Evolutionary conservation across 2,329 filamentous ascomycete species (phyloP).

Genomic region (Cytospora piceae): DNA sequence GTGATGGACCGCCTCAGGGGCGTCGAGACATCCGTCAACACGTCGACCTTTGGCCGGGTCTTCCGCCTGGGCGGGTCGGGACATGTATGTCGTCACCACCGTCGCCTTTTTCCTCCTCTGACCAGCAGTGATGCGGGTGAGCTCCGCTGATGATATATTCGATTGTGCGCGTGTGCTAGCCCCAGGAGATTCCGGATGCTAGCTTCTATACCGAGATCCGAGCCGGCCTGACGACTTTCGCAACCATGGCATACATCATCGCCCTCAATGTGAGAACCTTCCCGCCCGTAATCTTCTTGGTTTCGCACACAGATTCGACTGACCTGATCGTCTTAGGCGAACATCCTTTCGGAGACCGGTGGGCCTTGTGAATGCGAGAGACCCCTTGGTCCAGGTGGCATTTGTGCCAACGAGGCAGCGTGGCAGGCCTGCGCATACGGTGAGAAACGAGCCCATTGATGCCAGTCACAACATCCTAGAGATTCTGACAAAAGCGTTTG

Average conservation of each 20-base stretch:
- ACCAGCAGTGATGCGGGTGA: too few species aligned
- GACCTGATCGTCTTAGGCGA: constrained; percentile 53
- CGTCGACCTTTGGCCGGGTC: constrained; percentile 54
- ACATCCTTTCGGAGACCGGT: constrained; percentile 74
- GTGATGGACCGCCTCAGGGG: constrained; percentile 30
- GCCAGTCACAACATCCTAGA: constrained; percentile 26
- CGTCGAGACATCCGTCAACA: constrained; percentile 39
- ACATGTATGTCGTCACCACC: constrained; percentile 43
- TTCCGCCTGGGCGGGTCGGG: constrained; percentile 68
- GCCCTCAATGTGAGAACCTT: constrained; percentile 61
- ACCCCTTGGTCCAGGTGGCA: constrained; percentile 43
- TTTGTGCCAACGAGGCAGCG: constrained; percentile 52
- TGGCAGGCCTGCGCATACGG: constrained; percentile 35
- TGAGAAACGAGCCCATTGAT: constrained; percentile 38
- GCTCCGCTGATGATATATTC: background rate
- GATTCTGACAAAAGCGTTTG: constrained; percentile 1
- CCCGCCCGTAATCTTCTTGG: background rate
- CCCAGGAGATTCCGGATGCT: constrained; percentile 67
- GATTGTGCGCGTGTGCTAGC: constrained; percentile 46
- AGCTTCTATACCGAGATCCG: constrained; percentile 78
- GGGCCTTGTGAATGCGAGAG: constrained; percentile 73
- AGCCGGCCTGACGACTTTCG: constrained; percentile 79
- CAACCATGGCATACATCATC: constrained; percentile 86
- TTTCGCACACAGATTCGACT: constrained; percentile 16
- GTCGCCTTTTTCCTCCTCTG: constrained; percentile 5